These are phyloP conservation scores for Solanum medicagineum DNA, from an alignment of 257 asterid genomes.

Conservation along the genomic window DNA sequence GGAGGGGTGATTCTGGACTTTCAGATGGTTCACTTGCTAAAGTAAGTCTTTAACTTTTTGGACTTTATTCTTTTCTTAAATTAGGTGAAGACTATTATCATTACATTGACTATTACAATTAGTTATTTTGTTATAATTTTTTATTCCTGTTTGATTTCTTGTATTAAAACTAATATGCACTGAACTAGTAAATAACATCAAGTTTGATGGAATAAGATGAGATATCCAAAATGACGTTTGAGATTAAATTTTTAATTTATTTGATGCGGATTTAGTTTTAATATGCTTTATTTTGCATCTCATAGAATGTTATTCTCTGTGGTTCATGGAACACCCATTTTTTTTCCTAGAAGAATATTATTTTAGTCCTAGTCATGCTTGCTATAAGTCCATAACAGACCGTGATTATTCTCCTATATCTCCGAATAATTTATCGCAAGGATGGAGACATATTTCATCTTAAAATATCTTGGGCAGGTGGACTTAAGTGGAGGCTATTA, in stretches of 20 bases:
- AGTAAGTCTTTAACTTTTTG: constrained; percentile 8
- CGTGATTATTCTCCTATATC: neutral
- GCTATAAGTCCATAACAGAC: neutral
- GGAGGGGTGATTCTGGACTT: constrained; percentile 67
- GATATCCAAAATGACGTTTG: too few species aligned
- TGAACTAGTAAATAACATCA: too few species aligned
- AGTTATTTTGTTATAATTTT: too few species aligned
- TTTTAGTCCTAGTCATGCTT: too few species aligned
- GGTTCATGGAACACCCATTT: too few species aligned
- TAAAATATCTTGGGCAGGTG: constrained; percentile 30
- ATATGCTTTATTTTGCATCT: neutral
- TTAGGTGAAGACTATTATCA: neutral
- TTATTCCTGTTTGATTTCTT: too few species aligned
- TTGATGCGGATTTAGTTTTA: neutral
- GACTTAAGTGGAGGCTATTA: constrained; percentile 80
- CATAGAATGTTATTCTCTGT: neutral
- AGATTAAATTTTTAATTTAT: too few species aligned
- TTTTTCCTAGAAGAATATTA: too few species aligned
- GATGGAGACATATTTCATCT: neutral
- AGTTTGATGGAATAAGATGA: too few species aligned
- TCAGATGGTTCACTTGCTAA: constrained; percentile 53
- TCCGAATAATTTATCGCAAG: neutral
- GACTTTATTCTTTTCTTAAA: neutral
- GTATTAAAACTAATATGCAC: too few species aligned
- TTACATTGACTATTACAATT: too few species aligned